Evolutionary conservation across 352 stramenopile species (phyloP).

Genomic region (Phytophthora ohioensis): DNA sequence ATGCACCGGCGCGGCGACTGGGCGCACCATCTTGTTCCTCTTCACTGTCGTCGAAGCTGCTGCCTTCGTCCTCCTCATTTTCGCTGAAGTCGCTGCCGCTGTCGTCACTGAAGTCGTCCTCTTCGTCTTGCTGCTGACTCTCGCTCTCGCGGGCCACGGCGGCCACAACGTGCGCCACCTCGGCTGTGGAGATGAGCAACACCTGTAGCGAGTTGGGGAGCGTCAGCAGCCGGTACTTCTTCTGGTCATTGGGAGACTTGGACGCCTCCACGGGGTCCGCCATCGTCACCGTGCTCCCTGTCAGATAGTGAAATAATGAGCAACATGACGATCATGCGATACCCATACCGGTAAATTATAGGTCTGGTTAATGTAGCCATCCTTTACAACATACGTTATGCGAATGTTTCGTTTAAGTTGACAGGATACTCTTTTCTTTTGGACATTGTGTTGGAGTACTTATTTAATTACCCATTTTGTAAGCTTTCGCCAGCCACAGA

Average conservation of each 20-base stretch:
- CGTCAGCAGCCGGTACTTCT: slow-evolving; percentile 87
- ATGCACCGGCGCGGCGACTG: slow-evolving; percentile 61
- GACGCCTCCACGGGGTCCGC: slow-evolving; percentile 60
- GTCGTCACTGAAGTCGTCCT: slow-evolving; percentile 25
- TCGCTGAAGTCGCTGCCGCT: slow-evolving; percentile 45
- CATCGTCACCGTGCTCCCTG: slow-evolving; percentile 7
- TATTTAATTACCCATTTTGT: slow-evolving; percentile 15
- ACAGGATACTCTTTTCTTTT: too few species aligned
- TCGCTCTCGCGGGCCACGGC: slow-evolving; percentile 43
- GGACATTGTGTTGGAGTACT: too few species aligned
- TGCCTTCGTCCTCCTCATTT: slow-evolving; percentile 39
- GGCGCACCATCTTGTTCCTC: slow-evolving; percentile 33
- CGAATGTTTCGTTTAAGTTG: too few species aligned
- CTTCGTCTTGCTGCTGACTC: slow-evolving; percentile 31
- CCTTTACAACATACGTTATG: too few species aligned
- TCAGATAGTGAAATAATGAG: slow-evolving; percentile 4
- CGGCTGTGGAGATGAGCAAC: slow-evolving; percentile 75
- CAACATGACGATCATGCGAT: slow-evolving; percentile 4
- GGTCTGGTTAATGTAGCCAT: background rate
- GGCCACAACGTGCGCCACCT: slow-evolving; percentile 48
- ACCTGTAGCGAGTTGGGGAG: slow-evolving; percentile 80
- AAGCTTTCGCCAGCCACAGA: slow-evolving; percentile 24
- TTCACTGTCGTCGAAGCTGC: slow-evolving; percentile 53
- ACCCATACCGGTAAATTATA: background rate
- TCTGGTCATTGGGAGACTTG: slow-evolving; percentile 84